Conservation (phyloP, 2,329 filamentous ascomycete genomes). For the Ceratocystiopsis brevicomis region DNA sequence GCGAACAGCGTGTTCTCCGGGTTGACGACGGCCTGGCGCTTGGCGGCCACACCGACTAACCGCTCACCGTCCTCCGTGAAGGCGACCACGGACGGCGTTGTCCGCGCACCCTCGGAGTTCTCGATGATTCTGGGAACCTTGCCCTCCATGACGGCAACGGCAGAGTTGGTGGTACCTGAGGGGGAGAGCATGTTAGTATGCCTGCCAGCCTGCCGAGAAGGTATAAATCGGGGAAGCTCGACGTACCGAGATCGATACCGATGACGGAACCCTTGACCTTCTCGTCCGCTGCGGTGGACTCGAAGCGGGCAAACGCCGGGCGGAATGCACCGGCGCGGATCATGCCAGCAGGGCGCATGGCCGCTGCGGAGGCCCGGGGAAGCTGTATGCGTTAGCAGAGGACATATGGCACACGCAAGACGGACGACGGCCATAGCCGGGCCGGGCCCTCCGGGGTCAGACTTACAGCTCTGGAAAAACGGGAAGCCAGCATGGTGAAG, state of each 20-base stretch:
- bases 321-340: conserved; percentile 47
- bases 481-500: conserved; percentile 51
- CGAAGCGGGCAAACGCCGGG: conserved; percentile 59
- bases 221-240: neutral
- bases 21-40: conserved; percentile 96
- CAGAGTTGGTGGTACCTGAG: conserved; percentile 81
- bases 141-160: conserved; percentile 94
- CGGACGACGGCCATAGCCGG: too few relatives aligned
- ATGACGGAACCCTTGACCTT: conserved; percentile 95
- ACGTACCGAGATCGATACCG: conserved; percentile 86
- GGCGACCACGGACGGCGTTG: conserved; percentile 84
- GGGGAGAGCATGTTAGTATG: neutral
- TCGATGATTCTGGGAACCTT: conserved; percentile 91
- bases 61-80: conserved; percentile 93
- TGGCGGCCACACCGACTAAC: conserved; percentile 89
- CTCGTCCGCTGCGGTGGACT: conserved; percentile 44
- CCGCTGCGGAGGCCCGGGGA: conserved; percentile 53
- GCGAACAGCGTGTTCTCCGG: conserved; percentile 96
- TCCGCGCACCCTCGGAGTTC: conserved; percentile 85
- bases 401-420: too few relatives aligned
- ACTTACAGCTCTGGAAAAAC: conserved; percentile 59
- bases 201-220: too few relatives aligned
- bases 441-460: neutral
- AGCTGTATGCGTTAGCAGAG: conserved; percentile 30
- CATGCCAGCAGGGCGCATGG: conserved; percentile 47